A percentile compares a stretch with the other conserved stretches of the same genome.
phyloP scores from a whole-genome alignment of 257 asterid genomes.

The Solanum sejunctum region DNA sequence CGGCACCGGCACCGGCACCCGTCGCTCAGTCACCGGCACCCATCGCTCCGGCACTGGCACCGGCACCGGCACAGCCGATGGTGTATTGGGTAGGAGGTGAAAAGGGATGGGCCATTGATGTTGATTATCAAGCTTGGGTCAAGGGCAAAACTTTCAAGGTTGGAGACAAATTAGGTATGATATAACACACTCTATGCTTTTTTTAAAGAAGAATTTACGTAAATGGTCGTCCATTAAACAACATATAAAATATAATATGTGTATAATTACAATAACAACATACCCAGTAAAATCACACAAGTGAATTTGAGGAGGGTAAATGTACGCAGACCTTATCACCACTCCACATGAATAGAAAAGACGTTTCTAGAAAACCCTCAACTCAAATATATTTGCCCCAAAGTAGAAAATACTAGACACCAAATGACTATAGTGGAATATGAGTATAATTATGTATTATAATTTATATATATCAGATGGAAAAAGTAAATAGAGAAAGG shows the following conservation, averaged over 20 bases:
- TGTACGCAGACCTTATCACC: too few species aligned
- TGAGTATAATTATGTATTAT: background rate
- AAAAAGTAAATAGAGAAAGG: background rate
- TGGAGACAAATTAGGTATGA: slow-evolving; percentile 6
- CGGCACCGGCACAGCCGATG: background rate
- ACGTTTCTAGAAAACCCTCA: too few species aligned
- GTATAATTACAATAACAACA: too few species aligned
- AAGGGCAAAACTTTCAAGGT: background rate
- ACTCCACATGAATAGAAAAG: too few species aligned
- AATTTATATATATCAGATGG: background rate
- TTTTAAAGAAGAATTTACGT: too few species aligned
- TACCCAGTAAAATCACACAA: too few species aligned
- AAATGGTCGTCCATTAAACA: too few species aligned
- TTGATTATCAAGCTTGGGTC: slow-evolving; percentile 1
- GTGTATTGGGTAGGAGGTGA: background rate
- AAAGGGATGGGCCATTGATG: background rate
- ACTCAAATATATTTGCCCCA: too few species aligned
- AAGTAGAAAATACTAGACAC: too few species aligned
- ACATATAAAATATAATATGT: too few species aligned
- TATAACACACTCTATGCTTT: background rate
- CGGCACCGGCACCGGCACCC: background rate
- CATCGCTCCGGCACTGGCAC: background rate
- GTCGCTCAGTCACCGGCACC: background rate
- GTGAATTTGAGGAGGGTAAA: too few species aligned
- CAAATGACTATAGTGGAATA: too few species aligned